Percentiles rank a stretch among this genome's conserved stretches.
Conservation (phyloP, 345 rosid genomes). For the Eucalyptus tenuipes region DNA sequence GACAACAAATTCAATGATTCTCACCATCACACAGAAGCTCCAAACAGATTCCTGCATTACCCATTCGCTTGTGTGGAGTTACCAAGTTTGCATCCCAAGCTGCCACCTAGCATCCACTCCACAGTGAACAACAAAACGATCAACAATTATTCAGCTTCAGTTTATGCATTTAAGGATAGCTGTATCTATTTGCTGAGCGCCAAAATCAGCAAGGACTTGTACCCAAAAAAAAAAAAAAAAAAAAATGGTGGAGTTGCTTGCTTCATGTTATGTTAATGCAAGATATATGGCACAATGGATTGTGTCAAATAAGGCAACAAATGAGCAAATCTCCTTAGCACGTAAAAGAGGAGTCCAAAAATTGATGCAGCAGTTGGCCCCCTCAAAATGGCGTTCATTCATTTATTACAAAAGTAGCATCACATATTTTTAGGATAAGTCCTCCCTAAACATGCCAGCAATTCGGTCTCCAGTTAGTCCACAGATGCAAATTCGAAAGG, state of each 20-base stretch:
- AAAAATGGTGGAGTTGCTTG: not conserved
- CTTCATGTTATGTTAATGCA: not conserved
- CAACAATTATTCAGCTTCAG: not conserved
- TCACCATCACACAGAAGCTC: slow-evolving; percentile 71
- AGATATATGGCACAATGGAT: not conserved
- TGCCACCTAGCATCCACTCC: slow-evolving; percentile 47
- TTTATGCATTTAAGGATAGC: not conserved
- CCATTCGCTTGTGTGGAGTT: slow-evolving; percentile 96
- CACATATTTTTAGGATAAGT: not conserved
- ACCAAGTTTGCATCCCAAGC: slow-evolving; percentile 99
- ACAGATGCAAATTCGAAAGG: not conserved
- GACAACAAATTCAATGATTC: not conserved
- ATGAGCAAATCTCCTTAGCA: not conserved
- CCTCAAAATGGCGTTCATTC: not conserved
- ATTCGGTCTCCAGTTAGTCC: not conserved
- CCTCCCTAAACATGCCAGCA: not conserved
- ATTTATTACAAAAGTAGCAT: not conserved
- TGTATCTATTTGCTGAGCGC: not conserved
- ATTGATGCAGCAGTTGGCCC: not conserved
- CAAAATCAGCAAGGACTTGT: not conserved
- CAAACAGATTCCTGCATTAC: slow-evolving; percentile 50
- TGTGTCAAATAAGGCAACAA: not conserved
- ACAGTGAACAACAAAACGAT: not conserved
- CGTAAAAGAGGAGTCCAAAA: not conserved
- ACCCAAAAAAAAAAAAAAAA: not conserved